These are phyloP conservation scores for Rhodotorula glutinis DNA, from an alignment of 1,284 basidiomycete genomes.

Conservation along the genomic window DNA sequence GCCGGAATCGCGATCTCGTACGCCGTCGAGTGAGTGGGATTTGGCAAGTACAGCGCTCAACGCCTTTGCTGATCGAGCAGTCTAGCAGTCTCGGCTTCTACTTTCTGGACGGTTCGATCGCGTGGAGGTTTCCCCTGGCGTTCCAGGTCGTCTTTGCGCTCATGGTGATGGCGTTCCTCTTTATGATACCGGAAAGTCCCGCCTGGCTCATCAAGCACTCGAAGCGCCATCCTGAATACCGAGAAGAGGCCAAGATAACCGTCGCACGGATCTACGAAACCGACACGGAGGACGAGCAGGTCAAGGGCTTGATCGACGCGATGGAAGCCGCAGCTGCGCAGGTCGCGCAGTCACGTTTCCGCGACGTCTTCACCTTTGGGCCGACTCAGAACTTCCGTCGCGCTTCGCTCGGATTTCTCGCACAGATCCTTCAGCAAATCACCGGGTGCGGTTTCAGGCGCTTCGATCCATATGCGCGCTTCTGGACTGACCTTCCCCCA, in stretches of 20 bases:
- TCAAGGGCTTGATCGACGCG: constrained; percentile 53
- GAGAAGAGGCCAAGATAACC: constrained; percentile 51
- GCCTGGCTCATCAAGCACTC: constrained; percentile 65
- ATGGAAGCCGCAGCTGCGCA: constrained; percentile 47
- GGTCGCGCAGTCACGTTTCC: constrained; percentile 43
- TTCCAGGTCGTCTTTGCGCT: constrained; percentile 63
- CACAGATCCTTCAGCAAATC: constrained; percentile 69
- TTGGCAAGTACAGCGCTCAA: background rate
- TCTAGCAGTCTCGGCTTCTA: constrained; percentile 57
- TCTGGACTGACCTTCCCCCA: background rate
- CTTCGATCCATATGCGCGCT: too few relatives aligned
- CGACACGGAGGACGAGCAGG: constrained; percentile 1
- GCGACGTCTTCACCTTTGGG: constrained; percentile 60
- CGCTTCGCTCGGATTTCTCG: constrained; percentile 58
- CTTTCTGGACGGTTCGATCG: constrained; percentile 38
- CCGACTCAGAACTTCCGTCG: constrained; percentile 62
- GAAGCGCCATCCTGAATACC: constrained; percentile 57
- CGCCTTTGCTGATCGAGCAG: background rate
- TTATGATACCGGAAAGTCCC: constrained; percentile 65
- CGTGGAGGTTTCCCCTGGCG: constrained; percentile 57
- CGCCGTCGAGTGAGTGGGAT: constrained; percentile 53
- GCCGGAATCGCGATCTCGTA: constrained; percentile 61
- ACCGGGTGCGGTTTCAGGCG: too few relatives aligned
- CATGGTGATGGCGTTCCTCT: constrained; percentile 58
- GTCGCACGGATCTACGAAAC: constrained; percentile 8